Conservation (phyloP, 2,329 filamentous ascomycete species). For the Fusarium sp. region DNA sequence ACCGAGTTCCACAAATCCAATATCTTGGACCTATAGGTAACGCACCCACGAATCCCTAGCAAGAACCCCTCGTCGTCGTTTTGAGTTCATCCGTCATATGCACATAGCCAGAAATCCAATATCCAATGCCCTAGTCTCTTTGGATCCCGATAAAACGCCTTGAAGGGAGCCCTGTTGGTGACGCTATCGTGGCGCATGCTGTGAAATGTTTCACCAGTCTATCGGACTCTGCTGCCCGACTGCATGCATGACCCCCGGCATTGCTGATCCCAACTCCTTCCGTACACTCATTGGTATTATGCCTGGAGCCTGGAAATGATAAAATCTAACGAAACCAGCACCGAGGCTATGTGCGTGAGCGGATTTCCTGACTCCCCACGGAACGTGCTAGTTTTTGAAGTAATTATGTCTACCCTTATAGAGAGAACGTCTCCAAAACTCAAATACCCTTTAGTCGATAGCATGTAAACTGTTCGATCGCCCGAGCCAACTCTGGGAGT, state of each 20-base stretch:
- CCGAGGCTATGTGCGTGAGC: not conserved
- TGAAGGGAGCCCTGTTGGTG: not conserved
- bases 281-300: not conserved
- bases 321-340: too few relatives aligned
- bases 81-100: not conserved
- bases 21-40: not conserved
- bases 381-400: too few relatives aligned
- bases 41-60: not conserved
- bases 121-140: not conserved
- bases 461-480: too few relatives aligned
- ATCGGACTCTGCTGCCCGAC: not conserved
- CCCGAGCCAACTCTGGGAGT: too few relatives aligned
- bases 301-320: not conserved
- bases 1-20: not conserved
- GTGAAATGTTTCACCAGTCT: not conserved
- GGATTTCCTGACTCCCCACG: constrained; percentile 6
- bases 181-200: not conserved
- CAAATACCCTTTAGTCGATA: too few relatives aligned
- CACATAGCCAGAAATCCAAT: not conserved
- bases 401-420: too few relatives aligned
- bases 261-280: not conserved
- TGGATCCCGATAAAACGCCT: not conserved
- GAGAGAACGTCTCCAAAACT: too few relatives aligned
- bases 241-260: not conserved
- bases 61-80: not conserved